Conservation (phyloP, 139 green algal genomes). For the Desmodesmus armatus region DNA sequence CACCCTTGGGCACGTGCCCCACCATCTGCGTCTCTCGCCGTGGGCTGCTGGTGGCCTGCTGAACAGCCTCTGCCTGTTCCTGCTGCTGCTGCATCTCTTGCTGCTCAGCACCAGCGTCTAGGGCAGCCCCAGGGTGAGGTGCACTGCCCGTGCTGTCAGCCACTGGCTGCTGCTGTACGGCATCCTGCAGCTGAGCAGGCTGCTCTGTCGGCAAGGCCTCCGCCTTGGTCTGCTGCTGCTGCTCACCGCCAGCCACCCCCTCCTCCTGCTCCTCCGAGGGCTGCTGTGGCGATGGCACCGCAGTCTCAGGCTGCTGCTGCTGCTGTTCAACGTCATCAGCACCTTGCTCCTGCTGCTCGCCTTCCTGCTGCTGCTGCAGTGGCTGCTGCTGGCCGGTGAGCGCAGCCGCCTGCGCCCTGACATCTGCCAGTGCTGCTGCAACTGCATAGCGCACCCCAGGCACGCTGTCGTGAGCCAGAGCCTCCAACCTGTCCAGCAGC, state of each 20-base stretch:
- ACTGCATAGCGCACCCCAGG: conserved; percentile 58
- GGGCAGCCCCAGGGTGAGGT: background rate
- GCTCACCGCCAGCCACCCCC: too few species aligned
- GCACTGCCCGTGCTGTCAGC: too few species aligned
- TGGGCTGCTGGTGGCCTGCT: too few species aligned
- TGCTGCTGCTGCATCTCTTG: background rate
- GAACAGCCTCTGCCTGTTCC: background rate
- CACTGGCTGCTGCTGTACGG: background rate
- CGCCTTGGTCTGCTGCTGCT: background rate
- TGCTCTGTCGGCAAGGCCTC: background rate
- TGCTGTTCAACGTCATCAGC: background rate
- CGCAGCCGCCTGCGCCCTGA: background rate
- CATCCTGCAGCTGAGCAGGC: background rate
- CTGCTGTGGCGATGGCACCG: background rate
- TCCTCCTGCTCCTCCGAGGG: background rate
- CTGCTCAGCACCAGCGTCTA: background rate
- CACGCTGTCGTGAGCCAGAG: conserved; percentile 51
- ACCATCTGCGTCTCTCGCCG: background rate
- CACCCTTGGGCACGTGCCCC: background rate
- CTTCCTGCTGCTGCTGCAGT: conserved; percentile 12
- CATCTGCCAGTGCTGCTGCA: background rate
- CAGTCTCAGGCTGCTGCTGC: conserved; percentile 11
- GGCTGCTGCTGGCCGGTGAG: conserved; percentile 6
- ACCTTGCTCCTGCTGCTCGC: background rate
- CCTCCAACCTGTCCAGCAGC: conserved; percentile 49